A percentile compares a stretch with the other conserved stretches of the same genome.
phyloP scores from a whole-genome alignment of 2,329 filamentous ascomycete species.

The Colletotrichum magnum region DNA sequence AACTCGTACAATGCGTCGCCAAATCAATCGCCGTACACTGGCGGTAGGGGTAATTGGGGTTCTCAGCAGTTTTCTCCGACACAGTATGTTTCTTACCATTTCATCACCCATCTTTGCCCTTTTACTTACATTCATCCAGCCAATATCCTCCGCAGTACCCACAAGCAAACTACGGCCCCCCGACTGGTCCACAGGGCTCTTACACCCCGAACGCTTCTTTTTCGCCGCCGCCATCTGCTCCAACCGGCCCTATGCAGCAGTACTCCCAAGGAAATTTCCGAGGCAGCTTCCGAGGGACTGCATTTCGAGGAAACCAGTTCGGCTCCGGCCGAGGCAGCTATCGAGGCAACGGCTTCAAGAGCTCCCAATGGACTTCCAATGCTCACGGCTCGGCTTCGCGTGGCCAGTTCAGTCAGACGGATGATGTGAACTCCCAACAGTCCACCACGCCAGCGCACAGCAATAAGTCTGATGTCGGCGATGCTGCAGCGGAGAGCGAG shows the following conservation, averaged over 20 bases:
- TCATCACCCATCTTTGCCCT: not conserved
- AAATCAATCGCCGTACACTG: conserved; percentile 73
- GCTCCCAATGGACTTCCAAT: conserved; percentile 76
- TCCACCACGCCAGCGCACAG: conserved; percentile 39
- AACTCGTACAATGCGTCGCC: conserved; percentile 69
- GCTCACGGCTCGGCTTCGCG: conserved; percentile 58
- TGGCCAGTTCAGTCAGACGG: conserved; percentile 45
- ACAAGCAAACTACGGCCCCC: conserved; percentile 66
- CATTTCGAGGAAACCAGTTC: conserved; percentile 74
- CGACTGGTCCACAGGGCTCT: conserved; percentile 67
- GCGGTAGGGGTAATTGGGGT: conserved; percentile 66
- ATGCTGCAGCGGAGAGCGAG: conserved; percentile 65
- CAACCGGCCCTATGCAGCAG: conserved; percentile 70
- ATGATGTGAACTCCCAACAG: conserved; percentile 50
- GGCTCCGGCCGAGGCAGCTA: conserved; percentile 63
- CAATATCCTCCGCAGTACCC: conserved; percentile 75
- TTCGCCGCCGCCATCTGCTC: conserved; percentile 69
- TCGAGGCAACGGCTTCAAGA: conserved; percentile 76
- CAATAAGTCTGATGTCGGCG: conserved; percentile 49
- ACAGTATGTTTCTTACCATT: conserved; percentile 44
- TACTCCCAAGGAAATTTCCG: conserved; percentile 63
- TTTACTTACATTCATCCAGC: conserved; percentile 52
- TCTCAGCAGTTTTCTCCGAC: conserved; percentile 58
- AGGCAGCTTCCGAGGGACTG: conserved; percentile 61
- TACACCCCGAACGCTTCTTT: conserved; percentile 64